A percentile compares a stretch with the other conserved stretches of the same genome.
These are phyloP conservation scores for Fusarium sp. DNA, from an alignment of 2,329 filamentous ascomycete species.

Conservation along the genomic window DNA sequence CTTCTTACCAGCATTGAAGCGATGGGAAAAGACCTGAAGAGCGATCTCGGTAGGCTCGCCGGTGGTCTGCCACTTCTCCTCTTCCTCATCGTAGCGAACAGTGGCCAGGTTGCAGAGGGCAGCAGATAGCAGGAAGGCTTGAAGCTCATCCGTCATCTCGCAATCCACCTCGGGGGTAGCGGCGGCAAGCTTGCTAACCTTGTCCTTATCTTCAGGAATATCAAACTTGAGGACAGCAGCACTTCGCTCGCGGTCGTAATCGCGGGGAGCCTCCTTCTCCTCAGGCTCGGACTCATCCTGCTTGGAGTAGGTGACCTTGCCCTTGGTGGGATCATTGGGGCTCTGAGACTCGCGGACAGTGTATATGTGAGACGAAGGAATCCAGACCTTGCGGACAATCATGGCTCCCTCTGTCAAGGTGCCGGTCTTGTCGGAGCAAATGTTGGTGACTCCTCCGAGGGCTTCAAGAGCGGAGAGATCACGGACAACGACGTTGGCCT, in stretches of 20 bases:
- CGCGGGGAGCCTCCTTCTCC: conserved; percentile 59
- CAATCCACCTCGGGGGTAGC: conserved; percentile 54
- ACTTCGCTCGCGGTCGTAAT: conserved; percentile 71
- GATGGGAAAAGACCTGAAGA: conserved; percentile 79
- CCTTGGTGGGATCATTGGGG: conserved; percentile 71
- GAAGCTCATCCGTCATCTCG: conserved; percentile 63
- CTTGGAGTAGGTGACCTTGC: conserved; percentile 62
- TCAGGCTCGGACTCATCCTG: conserved; percentile 48
- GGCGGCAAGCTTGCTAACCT: conserved; percentile 48
- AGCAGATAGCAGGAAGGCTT: conserved; percentile 65
- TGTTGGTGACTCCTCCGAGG: conserved; percentile 77
- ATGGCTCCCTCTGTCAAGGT: conserved; percentile 77
- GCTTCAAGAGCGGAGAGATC: conserved; percentile 77
- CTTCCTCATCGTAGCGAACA: conserved; percentile 66
- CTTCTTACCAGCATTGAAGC: conserved; percentile 72
- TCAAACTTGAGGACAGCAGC: conserved; percentile 72
- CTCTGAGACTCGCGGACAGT: conserved; percentile 72
- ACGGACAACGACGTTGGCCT: conserved; percentile 73
- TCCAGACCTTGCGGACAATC: conserved; percentile 76
- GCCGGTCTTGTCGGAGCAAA: conserved; percentile 81
- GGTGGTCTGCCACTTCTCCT: conserved; percentile 72
- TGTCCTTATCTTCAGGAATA: conserved; percentile 68
- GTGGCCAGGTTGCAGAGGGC: conserved; percentile 76
- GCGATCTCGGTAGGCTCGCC: conserved; percentile 83
- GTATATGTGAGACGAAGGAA: conserved; percentile 68